These are phyloP conservation scores for Emmonsia crescens DNA, from an alignment of 2,329 filamentous ascomycete genomes.

Conservation along the genomic window DNA sequence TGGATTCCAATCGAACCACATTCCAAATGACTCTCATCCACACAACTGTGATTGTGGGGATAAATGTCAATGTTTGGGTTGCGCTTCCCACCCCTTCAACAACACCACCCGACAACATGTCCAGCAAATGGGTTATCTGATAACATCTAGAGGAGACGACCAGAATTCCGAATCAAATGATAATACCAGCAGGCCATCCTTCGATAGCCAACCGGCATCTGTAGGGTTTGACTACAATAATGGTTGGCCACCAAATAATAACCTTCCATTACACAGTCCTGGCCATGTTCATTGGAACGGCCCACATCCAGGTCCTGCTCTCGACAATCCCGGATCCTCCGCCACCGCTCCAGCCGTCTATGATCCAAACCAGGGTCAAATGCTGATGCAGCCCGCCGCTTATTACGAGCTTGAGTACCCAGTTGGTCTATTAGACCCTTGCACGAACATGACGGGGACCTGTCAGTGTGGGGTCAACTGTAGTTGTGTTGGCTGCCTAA, in stretches of 20 bases:
- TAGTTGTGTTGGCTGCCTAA: slow-evolving; percentile 42
- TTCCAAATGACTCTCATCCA: not conserved
- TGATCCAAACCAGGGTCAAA: slow-evolving; percentile 11
- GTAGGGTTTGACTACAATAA: slow-evolving; percentile 13
- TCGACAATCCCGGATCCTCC: slow-evolving; percentile 7
- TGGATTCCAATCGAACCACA: not conserved
- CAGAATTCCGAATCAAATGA: slow-evolving; percentile 14
- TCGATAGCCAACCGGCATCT: slow-evolving; percentile 12
- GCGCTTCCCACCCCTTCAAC: slow-evolving; percentile 38
- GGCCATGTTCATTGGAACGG: not conserved
- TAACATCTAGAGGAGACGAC: slow-evolving; percentile 25
- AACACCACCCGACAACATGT: slow-evolving; percentile 35
- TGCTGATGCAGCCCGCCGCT: slow-evolving; percentile 31
- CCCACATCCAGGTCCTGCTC: slow-evolving; percentile 6
- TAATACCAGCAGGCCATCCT: slow-evolving; percentile 16
- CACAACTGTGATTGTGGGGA: slow-evolving; percentile 32
- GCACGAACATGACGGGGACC: slow-evolving; percentile 39
- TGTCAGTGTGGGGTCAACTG: slow-evolving; percentile 45
- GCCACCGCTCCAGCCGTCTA: not conserved
- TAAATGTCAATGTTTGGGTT: slow-evolving; percentile 37
- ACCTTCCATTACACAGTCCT: not conserved
- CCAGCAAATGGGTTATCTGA: slow-evolving; percentile 36
- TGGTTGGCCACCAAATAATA: slow-evolving; percentile 9
- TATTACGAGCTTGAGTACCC: slow-evolving; percentile 35
- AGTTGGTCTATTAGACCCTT: slow-evolving; percentile 28